A percentile compares a stretch with the other conserved stretches of the same genome.
These are phyloP conservation scores for Bryoglossum gracile DNA, from an alignment of 495 filamentous ascomycete species.

Conservation along the genomic window DNA sequence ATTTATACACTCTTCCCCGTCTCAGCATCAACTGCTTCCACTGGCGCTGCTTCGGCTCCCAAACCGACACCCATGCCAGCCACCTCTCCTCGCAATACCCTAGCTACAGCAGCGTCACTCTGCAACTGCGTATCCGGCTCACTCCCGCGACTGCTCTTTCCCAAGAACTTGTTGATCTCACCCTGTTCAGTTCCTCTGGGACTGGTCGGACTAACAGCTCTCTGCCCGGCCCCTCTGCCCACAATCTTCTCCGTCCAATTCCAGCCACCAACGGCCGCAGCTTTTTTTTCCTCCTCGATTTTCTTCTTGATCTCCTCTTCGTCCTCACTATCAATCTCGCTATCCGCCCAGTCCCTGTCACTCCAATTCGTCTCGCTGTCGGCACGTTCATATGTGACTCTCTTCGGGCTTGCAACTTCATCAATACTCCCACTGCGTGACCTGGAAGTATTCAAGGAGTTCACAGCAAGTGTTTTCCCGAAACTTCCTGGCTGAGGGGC, in stretches of 20 bases:
- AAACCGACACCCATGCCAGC: constrained; percentile 13
- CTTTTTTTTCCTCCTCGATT: neutral
- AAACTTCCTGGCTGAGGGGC: constrained; percentile 7
- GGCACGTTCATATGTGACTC: neutral
- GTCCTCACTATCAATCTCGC: constrained; percentile 41
- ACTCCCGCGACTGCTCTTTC: constrained; percentile 5
- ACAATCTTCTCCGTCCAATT: constrained; percentile 54
- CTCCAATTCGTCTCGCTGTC: constrained; percentile 43
- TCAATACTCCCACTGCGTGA: too few relatives aligned
- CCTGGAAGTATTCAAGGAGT: neutral
- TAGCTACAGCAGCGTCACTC: constrained; percentile 12
- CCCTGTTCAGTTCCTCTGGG: constrained; percentile 17
- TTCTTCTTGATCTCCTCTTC: constrained; percentile 1
- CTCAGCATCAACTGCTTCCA: too few relatives aligned
- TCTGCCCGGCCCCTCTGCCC: constrained; percentile 33
- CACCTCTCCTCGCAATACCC: constrained; percentile 10
- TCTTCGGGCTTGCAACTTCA: neutral
- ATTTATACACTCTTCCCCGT: too few relatives aligned
- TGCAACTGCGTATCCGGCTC: neutral
- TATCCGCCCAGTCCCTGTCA: constrained; percentile 45
- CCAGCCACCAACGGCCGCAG: constrained; percentile 30
- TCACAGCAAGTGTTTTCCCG: constrained; percentile 4
- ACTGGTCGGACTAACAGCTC: neutral
- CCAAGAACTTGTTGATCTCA: constrained; percentile 17
- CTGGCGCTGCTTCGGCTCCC: neutral